Percentiles rank a stretch among this genome's conserved stretches.
Evolutionary conservation across 2,329 filamentous ascomycete species (phyloP).

Genomic region (Fusarium verrucosum): DNA sequence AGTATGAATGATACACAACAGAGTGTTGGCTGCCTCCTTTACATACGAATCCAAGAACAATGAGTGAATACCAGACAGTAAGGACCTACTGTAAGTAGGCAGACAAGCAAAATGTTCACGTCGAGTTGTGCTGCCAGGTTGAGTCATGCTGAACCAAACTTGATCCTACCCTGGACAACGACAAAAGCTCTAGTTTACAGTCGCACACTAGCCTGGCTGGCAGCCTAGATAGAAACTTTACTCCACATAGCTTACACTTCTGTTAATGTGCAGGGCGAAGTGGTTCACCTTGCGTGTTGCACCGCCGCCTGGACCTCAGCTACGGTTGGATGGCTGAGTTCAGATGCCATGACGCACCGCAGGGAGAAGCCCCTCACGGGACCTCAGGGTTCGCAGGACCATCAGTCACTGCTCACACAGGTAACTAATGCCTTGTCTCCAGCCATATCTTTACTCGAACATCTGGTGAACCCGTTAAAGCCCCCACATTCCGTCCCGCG

Average conservation of each 20-base stretch:
- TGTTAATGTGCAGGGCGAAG: conserved; percentile 8
- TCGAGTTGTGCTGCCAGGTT: background rate
- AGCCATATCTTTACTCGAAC: background rate
- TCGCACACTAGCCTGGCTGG: background rate
- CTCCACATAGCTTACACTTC: background rate
- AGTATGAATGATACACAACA: background rate
- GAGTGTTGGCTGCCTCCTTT: background rate
- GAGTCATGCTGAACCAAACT: background rate
- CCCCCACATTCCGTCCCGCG: conserved; percentile 23
- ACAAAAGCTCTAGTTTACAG: background rate
- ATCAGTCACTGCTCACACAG: background rate
- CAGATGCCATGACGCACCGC: conserved; percentile 13
- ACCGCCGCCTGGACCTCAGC: conserved; percentile 19
- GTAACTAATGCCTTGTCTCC: background rate
- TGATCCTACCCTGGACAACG: conserved; percentile 1
- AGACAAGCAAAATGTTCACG: too few species aligned
- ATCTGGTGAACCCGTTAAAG: background rate
- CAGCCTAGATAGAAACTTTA: background rate
- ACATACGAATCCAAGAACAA: background rate
- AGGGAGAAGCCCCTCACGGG: background rate
- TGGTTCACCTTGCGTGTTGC: conserved; percentile 13
- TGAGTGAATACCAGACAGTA: too few species aligned
- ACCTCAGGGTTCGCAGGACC: background rate
- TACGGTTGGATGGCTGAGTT: conserved; percentile 22
- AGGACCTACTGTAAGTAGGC: too few species aligned